Percentiles rank a stretch among this genome's conserved stretches.
These are phyloP conservation scores for Yamadazyma dushanensis DNA, from an alignment of 1,139 yeast genomes.

Conservation along the genomic window DNA sequence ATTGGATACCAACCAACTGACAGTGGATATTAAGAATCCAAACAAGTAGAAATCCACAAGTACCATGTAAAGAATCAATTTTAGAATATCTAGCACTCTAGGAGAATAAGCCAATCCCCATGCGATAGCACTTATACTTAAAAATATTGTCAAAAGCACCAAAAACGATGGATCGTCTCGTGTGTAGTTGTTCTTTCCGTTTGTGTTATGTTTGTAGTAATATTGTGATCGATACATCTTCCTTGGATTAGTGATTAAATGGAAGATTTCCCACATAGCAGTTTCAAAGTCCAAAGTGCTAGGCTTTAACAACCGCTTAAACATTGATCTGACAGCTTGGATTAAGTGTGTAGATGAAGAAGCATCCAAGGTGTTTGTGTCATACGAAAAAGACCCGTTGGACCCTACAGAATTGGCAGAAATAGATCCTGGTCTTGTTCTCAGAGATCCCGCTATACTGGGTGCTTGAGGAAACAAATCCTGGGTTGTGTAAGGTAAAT, in stretches of 20 bases:
- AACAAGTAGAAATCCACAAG: constrained; percentile 74
- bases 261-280: constrained; percentile 86
- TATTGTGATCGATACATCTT: constrained; percentile 81
- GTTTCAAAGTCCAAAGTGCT: constrained; percentile 88
- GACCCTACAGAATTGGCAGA: constrained; percentile 25
- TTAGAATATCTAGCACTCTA: constrained; percentile 55
- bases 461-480: constrained; percentile 35
- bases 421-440: constrained; percentile 20
- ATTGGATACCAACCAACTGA: constrained; percentile 73
- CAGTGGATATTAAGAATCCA: constrained; percentile 68
- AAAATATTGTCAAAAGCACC: constrained; percentile 61
- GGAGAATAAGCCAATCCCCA: constrained; percentile 90
- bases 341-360: constrained; percentile 4
- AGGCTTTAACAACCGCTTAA: constrained; percentile 59
- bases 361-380: constrained; percentile 1
- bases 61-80: constrained; percentile 78
- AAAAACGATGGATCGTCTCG: constrained; percentile 92
- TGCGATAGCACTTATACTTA: constrained; percentile 75
- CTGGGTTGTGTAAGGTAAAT: constrained; percentile 40
- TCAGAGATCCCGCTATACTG: constrained; percentile 14
- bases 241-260: constrained; percentile 71
- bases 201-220: constrained; percentile 54
- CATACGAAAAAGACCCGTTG: constrained; percentile 14
- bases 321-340: constrained; percentile 27
- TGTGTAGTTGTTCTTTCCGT: constrained; percentile 54